Conservation (phyloP, 2,329 filamentous ascomycete genomes). For the Phialophora chinensis region DNA sequence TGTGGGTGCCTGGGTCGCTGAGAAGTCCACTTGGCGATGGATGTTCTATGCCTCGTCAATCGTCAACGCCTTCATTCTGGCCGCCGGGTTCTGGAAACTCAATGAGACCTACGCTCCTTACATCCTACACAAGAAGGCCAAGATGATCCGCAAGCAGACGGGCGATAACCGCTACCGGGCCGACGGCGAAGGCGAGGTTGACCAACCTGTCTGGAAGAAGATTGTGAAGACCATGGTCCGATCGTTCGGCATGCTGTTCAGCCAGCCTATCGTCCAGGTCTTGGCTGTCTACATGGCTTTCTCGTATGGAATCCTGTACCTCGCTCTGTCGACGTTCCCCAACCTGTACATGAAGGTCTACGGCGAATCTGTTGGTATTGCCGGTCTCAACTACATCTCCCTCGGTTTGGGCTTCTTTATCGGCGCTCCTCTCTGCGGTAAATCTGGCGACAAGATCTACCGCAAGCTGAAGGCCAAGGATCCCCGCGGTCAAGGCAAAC, state of each 20-base stretch:
- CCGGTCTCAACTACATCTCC: slow-evolving; percentile 66
- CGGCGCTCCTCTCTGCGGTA: slow-evolving; percentile 55
- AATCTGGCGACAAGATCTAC: slow-evolving; percentile 53
- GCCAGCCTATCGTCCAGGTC: slow-evolving; percentile 65
- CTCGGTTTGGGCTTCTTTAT: slow-evolving; percentile 64
- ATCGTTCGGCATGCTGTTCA: slow-evolving; percentile 59
- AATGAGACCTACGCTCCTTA: slow-evolving; percentile 68
- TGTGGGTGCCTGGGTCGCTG: slow-evolving; percentile 65
- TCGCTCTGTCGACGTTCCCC: slow-evolving; percentile 66
- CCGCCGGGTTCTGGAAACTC: slow-evolving; percentile 61
- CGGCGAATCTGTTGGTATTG: slow-evolving; percentile 57
- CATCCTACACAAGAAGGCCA: slow-evolving; percentile 63
- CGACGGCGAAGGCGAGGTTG: slow-evolving; percentile 41
- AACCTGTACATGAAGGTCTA: slow-evolving; percentile 61
- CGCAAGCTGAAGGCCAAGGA: slow-evolving; percentile 41
- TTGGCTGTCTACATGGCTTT: slow-evolving; percentile 60
- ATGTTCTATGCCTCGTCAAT: slow-evolving; percentile 63
- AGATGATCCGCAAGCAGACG: slow-evolving; percentile 48
- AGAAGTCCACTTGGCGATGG: slow-evolving; percentile 45
- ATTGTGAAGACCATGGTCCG: slow-evolving; percentile 53
- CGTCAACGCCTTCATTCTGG: slow-evolving; percentile 62
- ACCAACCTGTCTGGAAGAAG: slow-evolving; percentile 40
- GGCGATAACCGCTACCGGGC: slow-evolving; percentile 43
- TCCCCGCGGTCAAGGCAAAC: slow-evolving; percentile 42
- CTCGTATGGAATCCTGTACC: slow-evolving; percentile 65